phyloP scores from a whole-genome alignment of 2,329 filamentous ascomycete genomes.

The Penicillium hordei region DNA sequence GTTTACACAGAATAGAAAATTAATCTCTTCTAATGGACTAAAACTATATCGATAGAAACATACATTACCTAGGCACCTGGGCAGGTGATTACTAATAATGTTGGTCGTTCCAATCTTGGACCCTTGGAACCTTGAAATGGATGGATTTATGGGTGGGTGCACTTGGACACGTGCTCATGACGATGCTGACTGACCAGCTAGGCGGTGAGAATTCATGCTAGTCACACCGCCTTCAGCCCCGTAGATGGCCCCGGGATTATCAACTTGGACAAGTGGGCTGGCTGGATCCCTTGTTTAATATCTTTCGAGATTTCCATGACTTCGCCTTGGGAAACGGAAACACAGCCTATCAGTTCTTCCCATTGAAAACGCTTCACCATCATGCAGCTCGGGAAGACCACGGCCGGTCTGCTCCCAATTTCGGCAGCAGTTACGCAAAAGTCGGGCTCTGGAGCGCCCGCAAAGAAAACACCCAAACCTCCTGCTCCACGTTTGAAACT shows the following conservation, averaged over 20 bases:
- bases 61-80: too few species aligned
- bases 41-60: too few species aligned
- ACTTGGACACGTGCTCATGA: not conserved
- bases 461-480: slow-evolving; percentile 47
- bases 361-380: slow-evolving; percentile 15
- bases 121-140: too few species aligned
- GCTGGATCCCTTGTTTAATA: not conserved
- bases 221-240: not conserved
- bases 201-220: not conserved
- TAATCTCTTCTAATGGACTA: too few species aligned
- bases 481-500: slow-evolving; percentile 73
- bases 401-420: slow-evolving; percentile 57
- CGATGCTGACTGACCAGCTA: not conserved
- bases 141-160: too few species aligned
- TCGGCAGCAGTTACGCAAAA: slow-evolving; percentile 49
- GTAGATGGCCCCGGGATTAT: not conserved
- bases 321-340: not conserved
- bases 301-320: not conserved
- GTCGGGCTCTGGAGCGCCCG: slow-evolving; percentile 41
- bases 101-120: too few species aligned
- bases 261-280: not conserved
- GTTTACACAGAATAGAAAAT: too few species aligned
- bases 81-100: too few species aligned
- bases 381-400: slow-evolving; percentile 35
- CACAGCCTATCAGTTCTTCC: not conserved